phyloP scores from a whole-genome alignment of 768 basidiomycete genomes.

The Russula vinacea region DNA sequence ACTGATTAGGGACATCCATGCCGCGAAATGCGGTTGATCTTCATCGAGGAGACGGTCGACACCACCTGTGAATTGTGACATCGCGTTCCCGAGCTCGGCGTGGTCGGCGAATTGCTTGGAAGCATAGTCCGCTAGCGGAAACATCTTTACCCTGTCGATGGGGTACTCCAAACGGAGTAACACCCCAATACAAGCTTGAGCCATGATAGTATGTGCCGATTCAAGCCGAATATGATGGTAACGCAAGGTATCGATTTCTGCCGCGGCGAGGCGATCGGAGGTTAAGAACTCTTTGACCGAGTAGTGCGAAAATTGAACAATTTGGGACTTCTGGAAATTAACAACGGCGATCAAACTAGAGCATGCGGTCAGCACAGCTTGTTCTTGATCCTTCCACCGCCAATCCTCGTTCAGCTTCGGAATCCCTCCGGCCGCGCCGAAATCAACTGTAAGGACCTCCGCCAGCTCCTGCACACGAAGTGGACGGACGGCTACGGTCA shows the following conservation, averaged over 20 bases:
- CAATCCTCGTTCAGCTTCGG: neutral
- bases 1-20: slow-evolving; percentile 5
- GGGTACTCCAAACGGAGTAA: slow-evolving; percentile 4
- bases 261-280: neutral
- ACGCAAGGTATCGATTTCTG: neutral
- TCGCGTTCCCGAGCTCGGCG: neutral
- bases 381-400: slow-evolving; percentile 1
- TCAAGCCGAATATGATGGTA: neutral
- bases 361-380: neutral
- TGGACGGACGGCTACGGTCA: neutral
- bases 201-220: neutral
- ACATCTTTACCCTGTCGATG: neutral
- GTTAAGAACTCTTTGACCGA: slow-evolving; percentile 2
- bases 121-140: slow-evolving; percentile 1
- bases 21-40: neutral
- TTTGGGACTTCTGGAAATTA: neutral
- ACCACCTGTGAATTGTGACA: neutral
- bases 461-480: slow-evolving; percentile 1
- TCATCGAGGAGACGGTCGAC: neutral
- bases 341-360: neutral
- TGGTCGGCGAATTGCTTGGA: neutral
- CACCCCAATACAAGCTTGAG: slow-evolving; percentile 1
- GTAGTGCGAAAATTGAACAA: neutral
- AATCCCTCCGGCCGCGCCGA: neutral
- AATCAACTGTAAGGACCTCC: slow-evolving; percentile 1